phyloP scores from a whole-genome alignment of 75 land plant genomes.

The Cryptomeria japonica region DNA sequence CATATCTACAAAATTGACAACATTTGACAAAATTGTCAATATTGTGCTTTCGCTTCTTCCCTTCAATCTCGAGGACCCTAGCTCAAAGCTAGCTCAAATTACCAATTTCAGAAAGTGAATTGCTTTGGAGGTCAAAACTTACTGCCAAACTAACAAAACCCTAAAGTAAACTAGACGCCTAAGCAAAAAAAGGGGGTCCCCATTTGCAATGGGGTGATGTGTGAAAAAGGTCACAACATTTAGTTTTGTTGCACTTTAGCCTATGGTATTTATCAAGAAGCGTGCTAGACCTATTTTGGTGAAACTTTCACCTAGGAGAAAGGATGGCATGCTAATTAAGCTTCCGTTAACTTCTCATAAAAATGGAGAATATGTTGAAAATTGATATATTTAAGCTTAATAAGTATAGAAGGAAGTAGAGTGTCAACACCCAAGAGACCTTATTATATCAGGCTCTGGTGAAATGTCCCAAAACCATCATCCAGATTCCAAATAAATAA shows the following conservation, averaged over 20 bases:
- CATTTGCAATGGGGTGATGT: no score
- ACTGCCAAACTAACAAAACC: no score
- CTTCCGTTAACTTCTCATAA: neutral
- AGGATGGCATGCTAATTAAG: neutral
- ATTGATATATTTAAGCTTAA: neutral
- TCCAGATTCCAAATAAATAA: neutral
- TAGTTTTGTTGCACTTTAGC: neutral
- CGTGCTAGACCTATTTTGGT: neutral
- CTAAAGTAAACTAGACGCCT: no score
- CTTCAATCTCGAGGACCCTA: no score
- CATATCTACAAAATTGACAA: no score
- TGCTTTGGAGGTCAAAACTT: no score
- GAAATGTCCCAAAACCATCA: neutral
- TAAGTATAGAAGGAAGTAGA: neutral
- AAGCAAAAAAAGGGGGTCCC: no score
- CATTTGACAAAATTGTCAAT: no score
- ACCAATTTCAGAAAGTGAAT: no score
- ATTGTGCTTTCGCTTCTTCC: no score
- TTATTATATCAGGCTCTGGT: neutral
- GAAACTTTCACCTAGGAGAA: neutral
- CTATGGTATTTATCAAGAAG: neutral
- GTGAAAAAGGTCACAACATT: no score
- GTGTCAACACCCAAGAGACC: neutral
- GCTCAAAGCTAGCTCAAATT: no score
- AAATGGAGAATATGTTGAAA: neutral